Conservation (phyloP, 2,329 filamentous ascomycete species). For the Aspergillus aculeatus region DNA sequence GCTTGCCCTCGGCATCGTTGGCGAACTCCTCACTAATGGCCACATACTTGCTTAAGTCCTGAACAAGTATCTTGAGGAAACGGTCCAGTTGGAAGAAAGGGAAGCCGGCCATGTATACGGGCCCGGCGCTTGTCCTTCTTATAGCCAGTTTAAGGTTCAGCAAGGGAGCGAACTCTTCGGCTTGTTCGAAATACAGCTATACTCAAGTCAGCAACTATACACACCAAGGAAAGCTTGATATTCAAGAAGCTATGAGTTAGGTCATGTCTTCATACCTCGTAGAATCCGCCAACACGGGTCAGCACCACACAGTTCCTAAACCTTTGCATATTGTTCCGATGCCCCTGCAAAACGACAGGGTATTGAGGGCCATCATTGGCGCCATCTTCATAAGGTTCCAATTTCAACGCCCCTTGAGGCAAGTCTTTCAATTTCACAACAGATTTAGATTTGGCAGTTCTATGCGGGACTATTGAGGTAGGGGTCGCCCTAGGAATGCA, state of each 20-base stretch:
- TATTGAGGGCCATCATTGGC: constrained; percentile 60
- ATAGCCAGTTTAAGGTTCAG: constrained; percentile 82
- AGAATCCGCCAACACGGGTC: constrained; percentile 92
- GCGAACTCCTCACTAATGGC: constrained; percentile 92
- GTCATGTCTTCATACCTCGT: constrained; percentile 58
- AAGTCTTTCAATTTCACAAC: constrained; percentile 49
- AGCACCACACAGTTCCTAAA: constrained; percentile 88
- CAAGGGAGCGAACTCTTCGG: constrained; percentile 80
- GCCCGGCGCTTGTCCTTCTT: constrained; percentile 74
- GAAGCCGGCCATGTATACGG: constrained; percentile 91
- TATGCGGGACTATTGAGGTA: constrained; percentile 17
- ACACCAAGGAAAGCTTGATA: too few relatives aligned
- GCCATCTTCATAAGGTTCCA: constrained; percentile 42
- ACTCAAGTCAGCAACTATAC: constrained; percentile 9
- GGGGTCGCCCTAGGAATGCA: constrained; percentile 18
- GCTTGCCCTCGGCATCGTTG: constrained; percentile 66
- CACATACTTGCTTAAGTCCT: constrained; percentile 86
- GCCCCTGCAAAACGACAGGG: constrained; percentile 85
- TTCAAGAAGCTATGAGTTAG: too few relatives aligned
- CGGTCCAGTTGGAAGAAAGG: constrained; percentile 90
- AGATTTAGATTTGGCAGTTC: constrained; percentile 39
- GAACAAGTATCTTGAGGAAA: constrained; percentile 87
- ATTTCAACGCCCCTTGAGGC: constrained; percentile 56
- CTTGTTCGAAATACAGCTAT: constrained; percentile 88
- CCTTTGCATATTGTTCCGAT: constrained; percentile 81